phyloP scores from a whole-genome alignment of 768 basidiomycete genomes.

The Hemileccinum rubropunctum region DNA sequence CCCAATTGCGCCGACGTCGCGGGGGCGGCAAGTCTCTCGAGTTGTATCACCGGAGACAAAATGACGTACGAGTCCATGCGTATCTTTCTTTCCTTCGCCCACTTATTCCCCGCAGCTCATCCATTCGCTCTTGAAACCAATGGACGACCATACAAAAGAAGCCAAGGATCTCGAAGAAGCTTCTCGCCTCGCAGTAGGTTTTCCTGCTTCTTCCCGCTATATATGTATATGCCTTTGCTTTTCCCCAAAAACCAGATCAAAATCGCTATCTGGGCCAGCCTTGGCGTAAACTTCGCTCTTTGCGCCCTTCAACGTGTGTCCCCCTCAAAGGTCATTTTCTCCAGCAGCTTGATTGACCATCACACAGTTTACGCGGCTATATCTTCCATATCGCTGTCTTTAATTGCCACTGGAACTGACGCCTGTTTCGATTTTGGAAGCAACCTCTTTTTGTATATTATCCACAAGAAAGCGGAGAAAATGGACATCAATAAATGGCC shows the following conservation, averaged over 20 bases:
- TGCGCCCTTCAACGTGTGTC: slow-evolving; percentile 65
- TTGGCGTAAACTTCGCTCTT: slow-evolving; percentile 72
- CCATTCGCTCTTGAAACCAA: slow-evolving; percentile 79
- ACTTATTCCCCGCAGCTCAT: slow-evolving; percentile 60
- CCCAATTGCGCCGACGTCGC: slow-evolving; percentile 53
- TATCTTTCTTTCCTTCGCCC: neutral
- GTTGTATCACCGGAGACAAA: slow-evolving; percentile 67
- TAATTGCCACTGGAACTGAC: slow-evolving; percentile 89
- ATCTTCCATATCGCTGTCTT: slow-evolving; percentile 76
- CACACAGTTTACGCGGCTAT: slow-evolving; percentile 85
- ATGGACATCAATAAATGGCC: slow-evolving; percentile 90
- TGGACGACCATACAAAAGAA: slow-evolving; percentile 86
- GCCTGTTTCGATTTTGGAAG: slow-evolving; percentile 83
- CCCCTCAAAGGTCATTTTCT: neutral
- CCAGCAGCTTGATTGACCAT: neutral
- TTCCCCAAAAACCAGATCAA: slow-evolving; percentile 70
- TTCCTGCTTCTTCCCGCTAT: neutral
- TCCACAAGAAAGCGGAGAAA: slow-evolving; percentile 67
- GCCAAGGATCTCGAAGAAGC: slow-evolving; percentile 68
- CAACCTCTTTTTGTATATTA: slow-evolving; percentile 75
- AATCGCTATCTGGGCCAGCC: slow-evolving; percentile 82
- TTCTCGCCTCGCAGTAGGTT: slow-evolving; percentile 61
- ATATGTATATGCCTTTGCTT: neutral
- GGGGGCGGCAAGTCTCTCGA: slow-evolving; percentile 63
- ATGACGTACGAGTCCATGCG: slow-evolving; percentile 49